Conservation (phyloP, 345 rosid genomes). For the Erodium maritimum region DNA sequence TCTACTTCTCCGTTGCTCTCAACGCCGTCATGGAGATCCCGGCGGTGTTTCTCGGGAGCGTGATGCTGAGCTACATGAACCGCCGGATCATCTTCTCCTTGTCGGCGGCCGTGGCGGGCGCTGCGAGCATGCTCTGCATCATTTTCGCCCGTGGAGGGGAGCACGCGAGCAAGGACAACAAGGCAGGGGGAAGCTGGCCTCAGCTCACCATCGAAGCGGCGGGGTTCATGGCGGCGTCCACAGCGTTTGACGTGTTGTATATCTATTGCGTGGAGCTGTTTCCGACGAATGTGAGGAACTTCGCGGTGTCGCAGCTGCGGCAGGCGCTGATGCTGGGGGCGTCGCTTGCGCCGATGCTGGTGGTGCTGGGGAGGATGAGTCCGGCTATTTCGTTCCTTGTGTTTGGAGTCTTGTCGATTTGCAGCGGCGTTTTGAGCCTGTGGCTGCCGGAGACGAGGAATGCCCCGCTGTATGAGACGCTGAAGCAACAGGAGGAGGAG, state of each 20-base stretch:
- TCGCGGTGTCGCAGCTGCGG: slow-evolving; percentile 46
- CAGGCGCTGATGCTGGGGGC: slow-evolving; percentile 70
- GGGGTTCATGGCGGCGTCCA: slow-evolving; percentile 61
- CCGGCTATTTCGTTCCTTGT: slow-evolving; percentile 46
- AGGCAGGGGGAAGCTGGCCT: slow-evolving; percentile 31
- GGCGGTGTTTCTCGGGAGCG: slow-evolving; percentile 39
- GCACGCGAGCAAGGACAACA: neutral
- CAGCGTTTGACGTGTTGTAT: slow-evolving; percentile 44
- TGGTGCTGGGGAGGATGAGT: slow-evolving; percentile 41
- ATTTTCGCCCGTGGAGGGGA: slow-evolving; percentile 26
- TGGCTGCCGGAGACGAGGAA: slow-evolving; percentile 58
- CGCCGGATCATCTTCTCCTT: slow-evolving; percentile 42
- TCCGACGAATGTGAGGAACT: slow-evolving; percentile 63
- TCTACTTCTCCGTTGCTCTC: slow-evolving; percentile 42
- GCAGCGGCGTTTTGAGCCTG: slow-evolving; percentile 41
- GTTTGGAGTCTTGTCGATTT: slow-evolving; percentile 34
- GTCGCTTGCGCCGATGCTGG: slow-evolving; percentile 55
- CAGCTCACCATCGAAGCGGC: slow-evolving; percentile 39
- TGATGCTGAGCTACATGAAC: slow-evolving; percentile 34
- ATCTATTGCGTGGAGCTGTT: slow-evolving; percentile 61
- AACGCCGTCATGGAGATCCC: slow-evolving; percentile 76
- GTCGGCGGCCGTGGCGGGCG: slow-evolving; percentile 42
- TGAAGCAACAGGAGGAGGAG: slow-evolving; percentile 42
- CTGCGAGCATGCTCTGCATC: slow-evolving; percentile 42
- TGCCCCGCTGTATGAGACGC: slow-evolving; percentile 55